Conservation (phyloP, 495 filamentous ascomycete species). For the Penicillium goetzii region DNA sequence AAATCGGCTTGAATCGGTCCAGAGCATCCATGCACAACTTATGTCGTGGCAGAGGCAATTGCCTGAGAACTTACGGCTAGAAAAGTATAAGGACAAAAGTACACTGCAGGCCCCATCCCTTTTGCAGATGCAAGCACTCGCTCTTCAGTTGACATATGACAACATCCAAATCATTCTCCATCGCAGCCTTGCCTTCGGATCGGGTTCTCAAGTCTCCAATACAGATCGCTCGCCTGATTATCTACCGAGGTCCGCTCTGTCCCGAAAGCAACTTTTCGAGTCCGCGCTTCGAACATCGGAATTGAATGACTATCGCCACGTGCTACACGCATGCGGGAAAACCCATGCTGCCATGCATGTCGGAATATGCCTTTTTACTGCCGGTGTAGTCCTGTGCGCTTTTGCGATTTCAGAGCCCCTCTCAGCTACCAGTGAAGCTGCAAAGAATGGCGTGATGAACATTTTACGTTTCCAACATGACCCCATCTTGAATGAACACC, state of each 20-base stretch:
- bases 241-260: not conserved
- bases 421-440: not conserved
- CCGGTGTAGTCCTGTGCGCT: not conserved
- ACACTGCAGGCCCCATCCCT: not conserved
- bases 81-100: not conserved
- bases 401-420: not conserved
- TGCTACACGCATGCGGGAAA: not conserved
- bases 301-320: not conserved
- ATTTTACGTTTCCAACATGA: not conserved
- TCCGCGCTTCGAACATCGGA: not conserved
- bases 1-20: not conserved
- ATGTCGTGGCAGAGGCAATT: not conserved
- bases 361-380: conserved; percentile 4
- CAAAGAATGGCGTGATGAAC: not conserved
- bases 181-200: not conserved
- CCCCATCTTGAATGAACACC: not conserved
- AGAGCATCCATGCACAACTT: not conserved
- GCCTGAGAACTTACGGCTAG: not conserved
- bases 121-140: not conserved
- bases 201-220: not conserved
- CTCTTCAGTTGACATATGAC: not conserved
- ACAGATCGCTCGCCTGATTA: not conserved
- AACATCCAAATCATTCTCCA: not conserved
- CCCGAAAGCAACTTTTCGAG: not conserved
- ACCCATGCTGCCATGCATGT: conserved; percentile 3